phyloP scores from a whole-genome alignment of 805 yeast genomes.

The Phaffomyces opuntiae region DNA sequence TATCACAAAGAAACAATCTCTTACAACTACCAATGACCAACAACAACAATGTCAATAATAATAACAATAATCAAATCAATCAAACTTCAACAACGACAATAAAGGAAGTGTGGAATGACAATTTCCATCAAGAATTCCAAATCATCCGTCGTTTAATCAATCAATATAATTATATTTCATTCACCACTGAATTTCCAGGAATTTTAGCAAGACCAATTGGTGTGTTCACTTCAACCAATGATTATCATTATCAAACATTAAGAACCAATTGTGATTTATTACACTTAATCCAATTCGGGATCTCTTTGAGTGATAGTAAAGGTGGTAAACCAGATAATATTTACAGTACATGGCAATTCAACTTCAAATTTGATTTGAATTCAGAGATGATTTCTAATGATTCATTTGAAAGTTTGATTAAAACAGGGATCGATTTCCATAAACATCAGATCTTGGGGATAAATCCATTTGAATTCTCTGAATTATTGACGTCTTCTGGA shows the following conservation, averaged over 20 bases:
- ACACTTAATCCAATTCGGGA: slow-evolving; percentile 79
- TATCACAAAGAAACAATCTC: neutral
- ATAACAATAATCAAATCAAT: slow-evolving; percentile 15
- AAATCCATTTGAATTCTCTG: slow-evolving; percentile 73
- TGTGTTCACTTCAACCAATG: slow-evolving; percentile 78
- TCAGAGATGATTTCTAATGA: slow-evolving; percentile 85
- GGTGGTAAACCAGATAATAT: slow-evolving; percentile 64
- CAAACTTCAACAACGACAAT: slow-evolving; percentile 34
- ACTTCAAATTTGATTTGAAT: slow-evolving; percentile 72
- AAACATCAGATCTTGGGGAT: slow-evolving; percentile 74
- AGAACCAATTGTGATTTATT: slow-evolving; percentile 85
- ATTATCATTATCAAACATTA: slow-evolving; percentile 93
- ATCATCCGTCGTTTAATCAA: slow-evolving; percentile 51
- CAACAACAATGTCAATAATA: slow-evolving; percentile 7
- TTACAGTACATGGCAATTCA: slow-evolving; percentile 92
- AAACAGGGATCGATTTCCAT: slow-evolving; percentile 77
- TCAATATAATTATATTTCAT: slow-evolving; percentile 51
- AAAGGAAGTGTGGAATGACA: slow-evolving; percentile 69
- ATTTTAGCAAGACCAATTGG: slow-evolving; percentile 96
- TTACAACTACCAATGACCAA: slow-evolving; percentile 13
- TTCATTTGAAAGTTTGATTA: slow-evolving; percentile 69
- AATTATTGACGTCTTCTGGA: slow-evolving; percentile 79
- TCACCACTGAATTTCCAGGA: slow-evolving; percentile 94
- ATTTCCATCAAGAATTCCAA: slow-evolving; percentile 60
- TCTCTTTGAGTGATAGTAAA: slow-evolving; percentile 60